Percentiles rank a stretch among this genome's conserved stretches.
Conservation (phyloP, 2,329 filamentous ascomycete genomes). For the Cercospora citrullina region DNA sequence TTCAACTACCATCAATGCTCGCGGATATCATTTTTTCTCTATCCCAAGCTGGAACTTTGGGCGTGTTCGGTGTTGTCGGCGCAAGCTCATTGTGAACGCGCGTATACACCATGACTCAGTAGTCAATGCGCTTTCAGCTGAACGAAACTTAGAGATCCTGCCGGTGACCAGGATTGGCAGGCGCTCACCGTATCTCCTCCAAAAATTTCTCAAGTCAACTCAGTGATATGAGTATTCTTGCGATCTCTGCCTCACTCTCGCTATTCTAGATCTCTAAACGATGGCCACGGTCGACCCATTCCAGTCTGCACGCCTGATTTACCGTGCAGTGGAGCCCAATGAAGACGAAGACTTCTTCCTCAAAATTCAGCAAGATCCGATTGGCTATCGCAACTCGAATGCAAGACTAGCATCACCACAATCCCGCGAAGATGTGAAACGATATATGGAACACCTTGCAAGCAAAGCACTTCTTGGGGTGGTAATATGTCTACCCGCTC, state of each 20-base stretch:
- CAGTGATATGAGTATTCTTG: neutral
- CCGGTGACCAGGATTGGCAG: slow-evolving; percentile 1
- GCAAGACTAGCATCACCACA: slow-evolving; percentile 36
- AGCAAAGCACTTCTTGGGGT: slow-evolving; percentile 40
- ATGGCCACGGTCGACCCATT: slow-evolving; percentile 34
- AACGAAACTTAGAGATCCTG: neutral
- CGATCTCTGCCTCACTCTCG: neutral
- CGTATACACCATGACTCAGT: neutral
- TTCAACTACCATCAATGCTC: neutral
- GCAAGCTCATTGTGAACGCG: neutral
- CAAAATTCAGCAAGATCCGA: slow-evolving; percentile 21
- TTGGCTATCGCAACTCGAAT: slow-evolving; percentile 23
- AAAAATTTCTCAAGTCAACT: neutral
- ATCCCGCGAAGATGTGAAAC: slow-evolving; percentile 33
- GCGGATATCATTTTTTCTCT: neutral
- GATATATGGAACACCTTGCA: slow-evolving; percentile 26
- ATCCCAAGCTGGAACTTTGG: neutral
- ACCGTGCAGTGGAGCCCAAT: slow-evolving; percentile 40
- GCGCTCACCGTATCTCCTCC: neutral
- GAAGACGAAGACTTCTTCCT: slow-evolving; percentile 37
- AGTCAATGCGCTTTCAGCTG: neutral
- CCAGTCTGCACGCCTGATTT: slow-evolving; percentile 42
- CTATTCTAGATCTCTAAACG: neutral
- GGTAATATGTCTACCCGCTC: slow-evolving; percentile 42
- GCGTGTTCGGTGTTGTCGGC: neutral